phyloP scores from a whole-genome alignment of 495 filamentous ascomycete species.

The Talaromyces adpressus region DNA sequence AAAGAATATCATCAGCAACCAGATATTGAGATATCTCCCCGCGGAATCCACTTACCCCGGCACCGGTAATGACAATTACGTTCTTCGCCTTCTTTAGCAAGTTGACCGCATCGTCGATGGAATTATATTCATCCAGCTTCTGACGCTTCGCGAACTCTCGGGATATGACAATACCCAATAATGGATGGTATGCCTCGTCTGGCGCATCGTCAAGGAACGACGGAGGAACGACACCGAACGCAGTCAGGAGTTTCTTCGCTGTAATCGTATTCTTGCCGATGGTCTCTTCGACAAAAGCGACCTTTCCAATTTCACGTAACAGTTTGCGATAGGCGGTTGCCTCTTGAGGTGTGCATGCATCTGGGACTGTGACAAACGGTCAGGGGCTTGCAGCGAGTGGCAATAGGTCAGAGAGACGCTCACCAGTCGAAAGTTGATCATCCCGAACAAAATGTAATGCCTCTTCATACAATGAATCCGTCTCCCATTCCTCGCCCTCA shows the following conservation, averaged over 20 bases:
- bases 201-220: conserved; percentile 65
- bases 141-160: conserved; percentile 77
- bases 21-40: neutral
- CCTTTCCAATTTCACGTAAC: conserved; percentile 67
- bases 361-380: conserved; percentile 32
- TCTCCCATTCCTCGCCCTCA: conserved; percentile 60
- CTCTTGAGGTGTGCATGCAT: conserved; percentile 69
- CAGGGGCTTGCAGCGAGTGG: conserved; percentile 10
- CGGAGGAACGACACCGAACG: conserved; percentile 80
- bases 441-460: conserved; percentile 56
- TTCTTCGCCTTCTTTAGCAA: conserved; percentile 69
- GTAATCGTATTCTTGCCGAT: conserved; percentile 61
- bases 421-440: conserved; percentile 53
- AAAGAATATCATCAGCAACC: neutral
- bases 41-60: conserved; percentile 52
- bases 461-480: conserved; percentile 61
- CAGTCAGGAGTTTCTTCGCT: conserved; percentile 79
- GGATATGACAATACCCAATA: conserved; percentile 70
- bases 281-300: conserved; percentile 66
- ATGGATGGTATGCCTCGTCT: conserved; percentile 65
- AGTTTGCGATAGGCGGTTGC: conserved; percentile 58
- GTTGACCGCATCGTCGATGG: conserved; percentile 76
- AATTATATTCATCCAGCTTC: conserved; percentile 77
- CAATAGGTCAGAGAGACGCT: conserved; percentile 12
- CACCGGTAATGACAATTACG: conserved; percentile 90